A percentile compares a stretch with the other conserved stretches of the same genome.
phyloP scores from a whole-genome alignment of 495 filamentous ascomycete species.

The Talaromyces wortmannii region DNA sequence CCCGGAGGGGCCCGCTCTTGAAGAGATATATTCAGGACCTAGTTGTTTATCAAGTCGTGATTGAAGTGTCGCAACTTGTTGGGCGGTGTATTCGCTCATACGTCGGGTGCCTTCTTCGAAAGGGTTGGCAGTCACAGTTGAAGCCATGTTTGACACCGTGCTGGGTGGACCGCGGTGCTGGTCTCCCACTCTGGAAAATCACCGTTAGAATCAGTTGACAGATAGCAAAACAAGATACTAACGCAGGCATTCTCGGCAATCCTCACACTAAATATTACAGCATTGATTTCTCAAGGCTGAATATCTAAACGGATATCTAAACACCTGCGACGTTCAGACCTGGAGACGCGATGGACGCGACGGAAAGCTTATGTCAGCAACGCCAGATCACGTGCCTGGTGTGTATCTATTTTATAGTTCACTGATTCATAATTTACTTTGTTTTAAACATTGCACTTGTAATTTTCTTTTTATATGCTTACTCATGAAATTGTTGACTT shows the following conservation, averaged over 20 bases:
- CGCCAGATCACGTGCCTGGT: constrained; percentile 33
- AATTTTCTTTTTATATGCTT: too few relatives aligned
- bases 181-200: constrained; percentile 60
- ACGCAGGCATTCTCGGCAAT: constrained; percentile 4
- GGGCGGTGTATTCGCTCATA: constrained; percentile 76
- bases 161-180: constrained; percentile 50
- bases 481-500: too few relatives aligned
- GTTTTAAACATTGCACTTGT: too few relatives aligned
- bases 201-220: not conserved
- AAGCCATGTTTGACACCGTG: constrained; percentile 25
- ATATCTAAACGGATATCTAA: not conserved
- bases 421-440: not conserved
- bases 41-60: constrained; percentile 82
- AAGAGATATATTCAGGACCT: constrained; percentile 93
- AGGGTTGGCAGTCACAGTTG: constrained; percentile 51
- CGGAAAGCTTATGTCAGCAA: not conserved
- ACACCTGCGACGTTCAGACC: not conserved
- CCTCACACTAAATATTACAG: not conserved
- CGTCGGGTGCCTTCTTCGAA: constrained; percentile 64
- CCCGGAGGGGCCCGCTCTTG: constrained; percentile 70
- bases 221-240: not conserved
- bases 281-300: not conserved
- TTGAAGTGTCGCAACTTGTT: constrained; percentile 84
- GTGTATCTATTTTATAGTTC: constrained; percentile 1
- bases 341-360: constrained; percentile 1